A percentile compares a stretch with the other conserved stretches of the same genome.
Evolutionary conservation across 176 grass and related monocot species (phyloP).

Genomic region (Pontederia crassipes): DNA sequence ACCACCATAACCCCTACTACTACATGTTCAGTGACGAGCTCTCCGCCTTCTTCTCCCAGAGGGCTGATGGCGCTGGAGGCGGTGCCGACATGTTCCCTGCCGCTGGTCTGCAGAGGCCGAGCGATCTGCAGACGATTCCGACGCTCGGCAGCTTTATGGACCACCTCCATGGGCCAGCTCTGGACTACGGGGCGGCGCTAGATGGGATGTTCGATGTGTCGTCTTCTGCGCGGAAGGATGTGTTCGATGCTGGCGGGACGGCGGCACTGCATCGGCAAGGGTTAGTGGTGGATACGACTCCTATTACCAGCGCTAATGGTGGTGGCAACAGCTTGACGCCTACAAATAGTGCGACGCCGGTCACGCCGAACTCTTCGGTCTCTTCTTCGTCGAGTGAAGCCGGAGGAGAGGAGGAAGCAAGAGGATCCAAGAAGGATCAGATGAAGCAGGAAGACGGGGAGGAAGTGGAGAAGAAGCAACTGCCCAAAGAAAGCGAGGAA

Average conservation of each 20-base stretch:
- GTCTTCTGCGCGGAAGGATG: background rate
- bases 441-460: constrained; percentile 40
- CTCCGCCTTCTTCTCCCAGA: constrained; percentile 51
- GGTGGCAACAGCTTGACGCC: background rate
- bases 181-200: background rate
- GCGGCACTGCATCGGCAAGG: background rate
- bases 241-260: constrained; percentile 10
- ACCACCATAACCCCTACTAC: constrained; percentile 15
- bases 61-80: constrained; percentile 6
- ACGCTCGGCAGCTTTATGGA: background rate
- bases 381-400: constrained; percentile 66
- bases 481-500: constrained; percentile 19
- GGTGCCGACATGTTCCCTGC: no score
- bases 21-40: constrained; percentile 62
- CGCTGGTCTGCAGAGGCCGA: constrained; percentile 1
- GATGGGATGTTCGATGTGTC: background rate
- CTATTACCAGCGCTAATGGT: background rate
- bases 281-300: background rate
- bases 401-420: constrained; percentile 40
- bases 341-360: constrained; percentile 7
- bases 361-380: constrained; percentile 79
- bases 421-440: constrained; percentile 25
- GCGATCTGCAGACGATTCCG: no score
- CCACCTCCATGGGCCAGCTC: background rate
- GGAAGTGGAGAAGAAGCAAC: constrained; percentile 42